These are phyloP conservation scores for Vaccinium corymbosum DNA, from an alignment of 148 eudicot genomes.

Conservation along the genomic window DNA sequence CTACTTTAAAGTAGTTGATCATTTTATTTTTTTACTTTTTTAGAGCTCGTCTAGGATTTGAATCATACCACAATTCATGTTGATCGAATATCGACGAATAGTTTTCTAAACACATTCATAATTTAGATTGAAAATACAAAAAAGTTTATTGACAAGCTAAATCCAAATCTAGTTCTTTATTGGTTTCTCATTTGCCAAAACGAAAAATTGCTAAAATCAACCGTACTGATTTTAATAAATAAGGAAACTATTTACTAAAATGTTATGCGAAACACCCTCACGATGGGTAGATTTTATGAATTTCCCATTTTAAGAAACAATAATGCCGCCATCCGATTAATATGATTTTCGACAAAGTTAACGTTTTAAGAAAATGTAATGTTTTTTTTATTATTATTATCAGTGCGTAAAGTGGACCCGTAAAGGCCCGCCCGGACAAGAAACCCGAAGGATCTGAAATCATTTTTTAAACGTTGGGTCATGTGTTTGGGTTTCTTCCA, in stretches of 20 bases:
- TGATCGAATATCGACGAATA: background rate
- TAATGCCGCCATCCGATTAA: background rate
- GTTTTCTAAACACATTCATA: background rate
- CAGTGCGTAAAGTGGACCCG: too few relatives aligned
- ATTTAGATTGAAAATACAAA: background rate
- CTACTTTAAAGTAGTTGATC: background rate
- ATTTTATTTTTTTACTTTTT: background rate
- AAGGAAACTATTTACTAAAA: too few relatives aligned
- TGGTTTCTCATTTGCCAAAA: too few relatives aligned
- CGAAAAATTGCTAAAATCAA: too few relatives aligned
- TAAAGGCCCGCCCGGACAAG: too few relatives aligned
- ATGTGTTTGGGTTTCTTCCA: background rate
- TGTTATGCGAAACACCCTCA: too few relatives aligned
- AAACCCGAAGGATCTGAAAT: background rate
- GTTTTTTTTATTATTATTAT: too few relatives aligned
- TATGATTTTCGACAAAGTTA: background rate
- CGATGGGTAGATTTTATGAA: too few relatives aligned
- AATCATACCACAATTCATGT: background rate
- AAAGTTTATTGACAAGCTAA: background rate
- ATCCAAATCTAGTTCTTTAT: background rate
- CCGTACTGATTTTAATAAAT: too few relatives aligned
- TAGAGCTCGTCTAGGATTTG: background rate
- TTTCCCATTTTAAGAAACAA: too few relatives aligned
- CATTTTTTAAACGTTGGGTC: constrained; percentile 1
- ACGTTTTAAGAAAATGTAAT: background rate